Evolutionary conservation across 768 basidiomycete genomes (phyloP).

Genomic region (Tricholoma hemisulphureum): DNA sequence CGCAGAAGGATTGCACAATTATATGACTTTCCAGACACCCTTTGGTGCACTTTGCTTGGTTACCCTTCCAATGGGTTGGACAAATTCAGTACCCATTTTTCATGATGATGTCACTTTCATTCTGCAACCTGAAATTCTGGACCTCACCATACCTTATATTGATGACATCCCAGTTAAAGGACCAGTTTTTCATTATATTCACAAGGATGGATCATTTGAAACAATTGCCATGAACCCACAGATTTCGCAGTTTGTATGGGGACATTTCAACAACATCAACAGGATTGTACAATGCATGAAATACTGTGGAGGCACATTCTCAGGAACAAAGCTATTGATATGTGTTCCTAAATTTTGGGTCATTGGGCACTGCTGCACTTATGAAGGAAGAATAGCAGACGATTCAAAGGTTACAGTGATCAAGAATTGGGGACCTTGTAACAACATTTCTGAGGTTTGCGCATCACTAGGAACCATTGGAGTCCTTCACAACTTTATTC

Average conservation of each 20-base stretch:
- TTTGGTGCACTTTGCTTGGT: too few species aligned
- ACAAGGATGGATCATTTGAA: conserved; percentile 20
- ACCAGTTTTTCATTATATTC: conserved; percentile 25
- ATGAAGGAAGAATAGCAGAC: too few species aligned
- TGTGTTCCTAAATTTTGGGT: conserved; percentile 20
- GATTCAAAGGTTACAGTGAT: too few species aligned
- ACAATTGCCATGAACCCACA: conserved; percentile 29
- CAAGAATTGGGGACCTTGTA: too few species aligned
- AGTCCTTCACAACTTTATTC: too few species aligned
- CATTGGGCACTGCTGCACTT: too few species aligned
- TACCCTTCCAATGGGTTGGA: too few species aligned
- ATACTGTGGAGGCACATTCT: too few species aligned
- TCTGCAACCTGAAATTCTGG: conserved; percentile 31
- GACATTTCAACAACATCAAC: conserved; percentile 30
- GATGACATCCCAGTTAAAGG: conserved; percentile 34
- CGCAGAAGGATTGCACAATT: conserved; percentile 29
- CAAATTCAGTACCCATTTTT: too few species aligned
- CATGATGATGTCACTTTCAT: too few species aligned
- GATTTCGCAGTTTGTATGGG: conserved; percentile 34
- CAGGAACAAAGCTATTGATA: conserved; percentile 27
- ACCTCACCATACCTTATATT: conserved; percentile 26
- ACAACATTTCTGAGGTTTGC: too few species aligned
- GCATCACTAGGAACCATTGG: too few species aligned
- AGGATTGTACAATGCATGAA: conserved; percentile 27
- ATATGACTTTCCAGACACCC: conserved; percentile 42